These are phyloP conservation scores for Monosporozyma aerobia DNA, from an alignment of 805 yeast genomes.

Conservation along the genomic window DNA sequence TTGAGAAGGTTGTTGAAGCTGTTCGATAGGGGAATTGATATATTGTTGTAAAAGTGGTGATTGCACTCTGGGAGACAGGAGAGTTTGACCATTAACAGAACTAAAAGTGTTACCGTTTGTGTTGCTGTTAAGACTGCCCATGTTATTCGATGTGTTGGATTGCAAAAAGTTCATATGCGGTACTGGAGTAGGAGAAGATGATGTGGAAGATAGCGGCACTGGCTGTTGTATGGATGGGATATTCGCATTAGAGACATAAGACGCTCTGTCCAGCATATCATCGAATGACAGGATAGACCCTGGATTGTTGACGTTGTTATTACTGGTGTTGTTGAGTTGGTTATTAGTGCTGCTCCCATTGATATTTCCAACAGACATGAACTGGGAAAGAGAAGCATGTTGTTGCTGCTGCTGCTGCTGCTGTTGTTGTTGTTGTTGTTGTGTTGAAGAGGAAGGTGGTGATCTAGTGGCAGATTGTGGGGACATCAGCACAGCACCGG, in stretches of 20 bases:
- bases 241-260: background rate
- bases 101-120: conserved; percentile 1
- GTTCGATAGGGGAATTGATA: background rate
- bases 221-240: background rate
- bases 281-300: background rate
- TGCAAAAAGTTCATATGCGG: background rate
- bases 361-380: background rate
- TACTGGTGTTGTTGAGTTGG: background rate
- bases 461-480: conserved; percentile 19
- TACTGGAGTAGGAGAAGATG: background rate
- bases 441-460: background rate
- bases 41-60: background rate
- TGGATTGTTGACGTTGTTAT: background rate
- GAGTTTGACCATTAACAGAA: background rate
- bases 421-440: background rate
- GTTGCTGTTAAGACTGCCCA: background rate
- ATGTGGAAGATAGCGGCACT: background rate
- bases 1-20: background rate
- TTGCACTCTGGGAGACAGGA: conserved; percentile 1
- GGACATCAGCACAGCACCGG: conserved; percentile 34
- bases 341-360: background rate
- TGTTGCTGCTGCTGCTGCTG: background rate
- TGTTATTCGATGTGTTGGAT: background rate
- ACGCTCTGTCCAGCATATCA: background rate
- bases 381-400: background rate